Evolutionary conservation across 352 stramenopile species (phyloP), one percentile per base, ranked within the genome.

Genomic region (Peronospora belbahrii): DNA sequence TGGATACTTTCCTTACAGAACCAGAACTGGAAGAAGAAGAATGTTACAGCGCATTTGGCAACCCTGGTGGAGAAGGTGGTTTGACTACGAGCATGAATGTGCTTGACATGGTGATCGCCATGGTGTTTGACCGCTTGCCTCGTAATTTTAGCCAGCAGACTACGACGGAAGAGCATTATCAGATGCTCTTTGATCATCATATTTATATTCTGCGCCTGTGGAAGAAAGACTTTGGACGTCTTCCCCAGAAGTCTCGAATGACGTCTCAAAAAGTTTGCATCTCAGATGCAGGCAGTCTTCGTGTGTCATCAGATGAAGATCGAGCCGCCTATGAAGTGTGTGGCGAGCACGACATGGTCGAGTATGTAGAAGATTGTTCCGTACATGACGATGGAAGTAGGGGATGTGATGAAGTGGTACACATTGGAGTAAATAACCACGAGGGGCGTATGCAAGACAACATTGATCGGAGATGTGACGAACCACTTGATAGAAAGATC

Each of bases 41-140:
- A 42, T 72, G 67, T 43, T 65, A 62, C 28, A 60, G 66, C 8
- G 67, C 71, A 11, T 76, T 77, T 60, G 62, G 55, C 28, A 45
- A 48, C 15, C 43, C 36, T 3, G 47, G 48, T 0, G 48, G 48
- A 22, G 40, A 62, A 46, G 40, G 42, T 28, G 59, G 60, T 0
- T 51, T 63, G 10, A 56, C 52, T 30, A 53, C 57, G 8, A 52
- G 53, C n/a, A 83, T 84, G 73, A 91, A 88, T 48, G 77, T 93
- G 32, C 52, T 93, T 31, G 82, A 93, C 44, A 93, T 91, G 79
- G 69, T 93, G 24, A 63, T 93, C 6, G 80, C 77, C 11, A 93
- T 93, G 82, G 53, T 90, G 3, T 93, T 93, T 47, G 67, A 71
- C 3, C 82, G 82, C n/a, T 52, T 93, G 41, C 82, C 82, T 25